Evolutionary conservation across 805 yeast species (phyloP).

Genomic region (Nakazawaea pomicola): DNA sequence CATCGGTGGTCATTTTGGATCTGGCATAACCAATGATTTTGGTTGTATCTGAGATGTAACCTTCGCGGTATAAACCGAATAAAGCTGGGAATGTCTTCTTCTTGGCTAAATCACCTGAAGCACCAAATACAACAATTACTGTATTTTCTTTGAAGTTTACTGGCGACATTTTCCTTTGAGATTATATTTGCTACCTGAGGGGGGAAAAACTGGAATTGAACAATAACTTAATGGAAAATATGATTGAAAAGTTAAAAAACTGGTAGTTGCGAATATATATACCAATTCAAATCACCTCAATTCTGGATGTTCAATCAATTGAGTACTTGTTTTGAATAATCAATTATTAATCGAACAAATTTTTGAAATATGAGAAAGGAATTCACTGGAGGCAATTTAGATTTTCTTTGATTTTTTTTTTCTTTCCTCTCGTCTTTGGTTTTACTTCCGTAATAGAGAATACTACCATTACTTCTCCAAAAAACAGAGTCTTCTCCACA

Average conservation of each 20-base stretch:
- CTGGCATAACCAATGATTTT: conserved; percentile 92
- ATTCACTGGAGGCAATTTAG: neutral
- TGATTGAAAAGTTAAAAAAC: neutral
- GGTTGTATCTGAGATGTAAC: conserved; percentile 63
- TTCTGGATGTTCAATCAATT: too few species aligned
- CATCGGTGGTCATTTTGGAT: conserved; percentile 62
- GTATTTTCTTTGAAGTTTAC: conserved; percentile 58
- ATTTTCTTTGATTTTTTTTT: too few species aligned
- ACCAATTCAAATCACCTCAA: too few species aligned
- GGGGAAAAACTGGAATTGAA: too few species aligned
- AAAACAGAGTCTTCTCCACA: neutral
- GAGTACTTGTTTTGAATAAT: too few species aligned
- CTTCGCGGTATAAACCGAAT: conserved; percentile 72
- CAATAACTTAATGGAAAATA: too few species aligned
- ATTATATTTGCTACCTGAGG: neutral
- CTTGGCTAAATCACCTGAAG: conserved; percentile 92
- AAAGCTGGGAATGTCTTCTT: conserved; percentile 91
- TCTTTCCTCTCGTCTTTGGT: neutral
- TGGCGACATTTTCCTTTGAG: conserved; percentile 1
- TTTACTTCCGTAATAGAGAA: too few species aligned
- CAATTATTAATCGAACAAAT: too few species aligned
- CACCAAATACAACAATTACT: conserved; percentile 82
- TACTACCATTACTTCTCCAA: too few species aligned
- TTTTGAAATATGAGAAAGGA: neutral
- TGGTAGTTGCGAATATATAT: neutral